Base-by-base conservation (phyloP, 164 flowering plant species). In the Pachysandra terminalis region DNA sequence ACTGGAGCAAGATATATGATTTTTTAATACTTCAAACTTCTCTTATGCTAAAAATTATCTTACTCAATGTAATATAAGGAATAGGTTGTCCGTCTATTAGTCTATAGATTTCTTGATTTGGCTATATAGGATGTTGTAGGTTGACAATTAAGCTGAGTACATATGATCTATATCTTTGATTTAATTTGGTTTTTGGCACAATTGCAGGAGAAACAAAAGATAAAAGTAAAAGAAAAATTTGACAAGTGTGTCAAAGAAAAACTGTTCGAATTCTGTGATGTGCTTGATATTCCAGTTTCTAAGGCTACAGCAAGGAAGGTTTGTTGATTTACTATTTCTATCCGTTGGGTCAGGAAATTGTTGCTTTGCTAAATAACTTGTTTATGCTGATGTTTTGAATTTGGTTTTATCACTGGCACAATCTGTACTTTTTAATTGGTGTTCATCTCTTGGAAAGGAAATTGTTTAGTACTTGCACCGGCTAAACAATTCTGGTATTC, bases 281-380 rank as follows among this genome's bases (percentile, higher is more conserved):
- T 90, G 28, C 83, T 95, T 64, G 97, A 96, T 78, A 75, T 96
- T 68, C 83, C 86, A 27, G 72, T 91, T 75, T 22, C 84, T 14
- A 96, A 80, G 76, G 73, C 88, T 68, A 77, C 85, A 37, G 72
- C 85, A 48, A 93, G 76, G 76, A 96, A 96, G 99, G 99, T 93
- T 58, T 26, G 80, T 81, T 70, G 0, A 37, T 45, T 64, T 49
- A 8, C 48, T 51, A 22, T 45, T 49, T 56, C 17, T 64, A 16
- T 21, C n/a, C 41, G 13, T 32, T 63, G 21, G 12, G 53, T 19
- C 55, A 53, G 48, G 24, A 25, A 16, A 48, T 32, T 51, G 59
- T 70, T 60, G 0, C 19, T 25, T 54, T 57, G 22, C 49, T 51
- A 40, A 40, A 10, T 40, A 10, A 40, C 45, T 40, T 40, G 45